A percentile compares a stretch with the other conserved stretches of the same genome.
These are phyloP conservation scores for Alternaria arbusti DNA, from an alignment of 2,329 filamentous ascomycete species.

Conservation along the genomic window DNA sequence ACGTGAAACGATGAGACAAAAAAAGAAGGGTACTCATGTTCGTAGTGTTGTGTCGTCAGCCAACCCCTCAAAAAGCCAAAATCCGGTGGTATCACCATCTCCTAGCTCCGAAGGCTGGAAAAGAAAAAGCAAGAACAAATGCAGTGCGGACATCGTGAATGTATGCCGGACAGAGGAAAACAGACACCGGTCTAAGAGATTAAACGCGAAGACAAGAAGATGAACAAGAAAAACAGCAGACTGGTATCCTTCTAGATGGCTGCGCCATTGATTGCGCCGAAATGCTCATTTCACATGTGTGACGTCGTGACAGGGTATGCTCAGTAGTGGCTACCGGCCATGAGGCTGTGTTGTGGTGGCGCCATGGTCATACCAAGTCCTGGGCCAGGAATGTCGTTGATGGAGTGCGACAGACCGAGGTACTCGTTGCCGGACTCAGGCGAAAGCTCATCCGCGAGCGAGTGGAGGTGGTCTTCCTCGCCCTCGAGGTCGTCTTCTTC, in stretches of 20 bases:
- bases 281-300: constrained; percentile 32
- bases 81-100: constrained; percentile 17
- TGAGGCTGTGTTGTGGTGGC: constrained; percentile 52
- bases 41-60: constrained; percentile 22
- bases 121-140: constrained; percentile 13
- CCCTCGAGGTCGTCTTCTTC: constrained; percentile 91
- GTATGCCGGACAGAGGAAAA: constrained; percentile 24
- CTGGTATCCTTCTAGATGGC: constrained; percentile 25
- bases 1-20: constrained; percentile 9
- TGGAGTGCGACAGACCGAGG: constrained; percentile 39
- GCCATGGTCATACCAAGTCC: constrained; percentile 49
- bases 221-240: constrained; percentile 31
- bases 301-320: constrained; percentile 23
- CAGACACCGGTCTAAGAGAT: constrained; percentile 29
- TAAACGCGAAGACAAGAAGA: constrained; percentile 26
- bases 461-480: constrained; percentile 83
- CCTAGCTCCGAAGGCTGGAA: constrained; percentile 6
- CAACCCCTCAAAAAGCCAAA: constrained; percentile 12
- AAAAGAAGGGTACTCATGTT: constrained; percentile 25
- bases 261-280: constrained; percentile 28
- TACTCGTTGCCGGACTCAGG: constrained; percentile 74
- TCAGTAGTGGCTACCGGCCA: constrained; percentile 54
- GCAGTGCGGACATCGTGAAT: constrained; percentile 27
- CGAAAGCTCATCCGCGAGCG: constrained; percentile 80
- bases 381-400: constrained; percentile 46